phyloP scores from a whole-genome alignment of 768 basidiomycete species.

The Dendrothele bispora region DNA sequence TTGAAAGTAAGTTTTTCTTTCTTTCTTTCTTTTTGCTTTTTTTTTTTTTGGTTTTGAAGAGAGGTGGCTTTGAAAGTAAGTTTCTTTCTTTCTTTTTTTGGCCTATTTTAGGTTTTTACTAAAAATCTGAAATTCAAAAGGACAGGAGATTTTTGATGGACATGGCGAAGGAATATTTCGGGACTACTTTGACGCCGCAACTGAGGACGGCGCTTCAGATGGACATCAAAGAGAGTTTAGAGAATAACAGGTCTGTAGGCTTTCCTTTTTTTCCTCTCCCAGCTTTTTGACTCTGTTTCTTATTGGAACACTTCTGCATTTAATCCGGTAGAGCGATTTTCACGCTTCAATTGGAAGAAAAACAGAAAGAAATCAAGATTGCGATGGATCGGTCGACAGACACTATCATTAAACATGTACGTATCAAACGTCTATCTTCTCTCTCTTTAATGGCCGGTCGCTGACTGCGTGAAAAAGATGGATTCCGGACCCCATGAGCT shows the following conservation, averaged over 20 bases:
- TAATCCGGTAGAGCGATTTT: conserved; percentile 19
- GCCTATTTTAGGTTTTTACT: too few species aligned
- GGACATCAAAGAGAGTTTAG: conserved; percentile 8
- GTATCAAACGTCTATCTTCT: background rate
- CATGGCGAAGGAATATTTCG: conserved; percentile 7
- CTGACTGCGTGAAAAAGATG: conserved; percentile 15
- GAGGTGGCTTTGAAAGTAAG: conserved; percentile 7
- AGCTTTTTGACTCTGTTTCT: background rate
- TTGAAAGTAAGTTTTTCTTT: conserved; percentile 2
- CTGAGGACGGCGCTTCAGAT: conserved; percentile 6
- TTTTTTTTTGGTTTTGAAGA: too few species aligned
- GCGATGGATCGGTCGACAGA: conserved; percentile 13
- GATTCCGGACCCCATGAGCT: conserved; percentile 24
- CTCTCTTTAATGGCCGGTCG: background rate
- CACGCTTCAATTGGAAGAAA: conserved; percentile 14
- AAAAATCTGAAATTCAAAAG: too few species aligned
- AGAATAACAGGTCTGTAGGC: conserved; percentile 9
- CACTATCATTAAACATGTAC: conserved; percentile 15
- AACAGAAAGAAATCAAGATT: conserved; percentile 13
- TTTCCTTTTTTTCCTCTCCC: background rate
- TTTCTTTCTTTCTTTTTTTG: too few species aligned
- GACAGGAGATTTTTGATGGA: conserved; percentile 5
- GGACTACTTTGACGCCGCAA: conserved; percentile 5
- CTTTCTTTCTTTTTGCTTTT: too few species aligned
- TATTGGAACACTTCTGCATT: too few species aligned